Base-by-base conservation (phyloP, 768 basidiomycete species). In the Leccinum subtestaceum region DNA sequence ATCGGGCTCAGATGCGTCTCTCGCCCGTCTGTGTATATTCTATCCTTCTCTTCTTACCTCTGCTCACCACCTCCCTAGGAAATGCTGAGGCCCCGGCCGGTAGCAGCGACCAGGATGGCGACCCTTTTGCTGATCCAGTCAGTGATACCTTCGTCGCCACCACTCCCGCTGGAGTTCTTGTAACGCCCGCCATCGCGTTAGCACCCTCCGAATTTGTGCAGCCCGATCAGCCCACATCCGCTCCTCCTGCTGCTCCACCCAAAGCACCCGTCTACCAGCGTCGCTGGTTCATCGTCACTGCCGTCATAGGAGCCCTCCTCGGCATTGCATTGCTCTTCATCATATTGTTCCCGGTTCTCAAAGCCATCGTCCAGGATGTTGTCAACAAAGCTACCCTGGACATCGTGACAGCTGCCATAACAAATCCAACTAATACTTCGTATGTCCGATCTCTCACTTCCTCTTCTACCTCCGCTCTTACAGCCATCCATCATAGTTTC, bases 241-340 rank as follows among this genome's bases (percentile, higher is more conserved):
- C 47, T 9, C 52, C 58, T 11, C 36, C 65, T 34, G 15, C 60
- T 21, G 34, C 36, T 12, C 49, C 63, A 11, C 59, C 53, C 8
- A 63, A 61, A 57, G 67, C 66, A 31, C 84, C 84, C 13, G 78
- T 87, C 56, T 87, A 85, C 75, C 86, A 83, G 69, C 80, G 76
- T 60, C 79, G 81, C 45, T 82, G 80, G 78, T 88, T 89, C 75
- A 84, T 88, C 59, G 79, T 88, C 60, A 77, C 80, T 29, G 76
- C 77, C 54, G 67, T 84, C 60, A 76, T 88, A 29, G 65, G 77
- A 4, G 71, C 78, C 17, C 78, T 81, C 5, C 65, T 89, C 15
- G 82, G 75, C 36, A 87, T 90, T 55, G 84, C 79, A 15, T 67
- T 89, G 38, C 70, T 89, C 19, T 90, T 89, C 71, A 81, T 89